Evolutionary conservation across 441 rosid species (phyloP).

Genomic region (Populus trichocarpa): DNA sequence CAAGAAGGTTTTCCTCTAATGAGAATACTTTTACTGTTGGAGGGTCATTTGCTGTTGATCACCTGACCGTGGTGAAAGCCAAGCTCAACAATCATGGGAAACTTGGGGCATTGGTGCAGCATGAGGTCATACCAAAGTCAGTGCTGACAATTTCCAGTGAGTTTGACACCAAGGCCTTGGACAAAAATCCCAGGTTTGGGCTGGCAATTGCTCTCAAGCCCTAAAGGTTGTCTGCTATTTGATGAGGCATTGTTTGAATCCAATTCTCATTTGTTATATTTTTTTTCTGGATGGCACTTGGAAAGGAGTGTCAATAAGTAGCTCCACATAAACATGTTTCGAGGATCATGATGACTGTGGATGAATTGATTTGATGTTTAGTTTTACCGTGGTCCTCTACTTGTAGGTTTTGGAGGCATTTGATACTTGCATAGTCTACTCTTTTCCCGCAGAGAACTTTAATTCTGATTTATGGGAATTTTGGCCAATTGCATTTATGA

Average conservation of each 20-base stretch:
- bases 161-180: slow-evolving; percentile 77
- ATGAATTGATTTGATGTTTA: slow-evolving; percentile 18
- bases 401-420: not conserved
- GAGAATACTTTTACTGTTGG: slow-evolving; percentile 74
- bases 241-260: not conserved
- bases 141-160: slow-evolving; percentile 66
- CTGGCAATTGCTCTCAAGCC: slow-evolving; percentile 79
- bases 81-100: slow-evolving; percentile 67
- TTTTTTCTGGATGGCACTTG: slow-evolving; percentile 13
- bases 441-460: not conserved
- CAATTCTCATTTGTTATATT: not conserved
- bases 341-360: slow-evolving; percentile 20
- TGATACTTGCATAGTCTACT: not conserved
- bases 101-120: slow-evolving; percentile 81
- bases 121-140: slow-evolving; percentile 74
- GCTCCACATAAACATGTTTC: slow-evolving; percentile 22
- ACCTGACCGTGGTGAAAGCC: slow-evolving; percentile 67
- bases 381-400: slow-evolving; percentile 9
- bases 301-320: slow-evolving; percentile 27
- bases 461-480: not conserved
- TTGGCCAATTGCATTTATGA: not conserved
- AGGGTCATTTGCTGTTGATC: slow-evolving; percentile 62
- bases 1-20: slow-evolving; percentile 65
- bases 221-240: slow-evolving; percentile 19
- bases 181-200: slow-evolving; percentile 75